Conservation (phyloP, 2,329 filamentous ascomycete genomes). For the Metarhizium brunneum region DNA sequence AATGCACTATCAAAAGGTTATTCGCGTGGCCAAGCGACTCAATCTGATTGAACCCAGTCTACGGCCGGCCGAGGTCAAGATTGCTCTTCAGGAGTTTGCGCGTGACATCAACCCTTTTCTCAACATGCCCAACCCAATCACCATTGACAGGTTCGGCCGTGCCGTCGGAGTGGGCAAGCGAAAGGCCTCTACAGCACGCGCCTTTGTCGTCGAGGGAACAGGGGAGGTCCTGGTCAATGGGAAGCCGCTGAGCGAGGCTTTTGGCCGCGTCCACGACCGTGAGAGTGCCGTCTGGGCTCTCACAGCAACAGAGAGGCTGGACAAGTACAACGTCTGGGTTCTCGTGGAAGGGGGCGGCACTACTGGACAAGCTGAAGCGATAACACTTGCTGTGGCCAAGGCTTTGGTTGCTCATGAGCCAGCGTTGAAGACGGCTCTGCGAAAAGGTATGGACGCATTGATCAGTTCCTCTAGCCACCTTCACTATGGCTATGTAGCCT, state of each 20-base stretch:
- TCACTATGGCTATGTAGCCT: background rate
- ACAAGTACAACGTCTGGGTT: constrained; percentile 97
- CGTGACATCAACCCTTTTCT: constrained; percentile 64
- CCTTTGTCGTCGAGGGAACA: constrained; percentile 84
- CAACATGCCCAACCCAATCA: constrained; percentile 51
- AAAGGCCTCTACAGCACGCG: constrained; percentile 79
- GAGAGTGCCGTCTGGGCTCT: constrained; percentile 92
- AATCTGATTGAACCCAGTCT: constrained; percentile 77
- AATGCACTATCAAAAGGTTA: constrained; percentile 68
- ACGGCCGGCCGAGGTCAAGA: constrained; percentile 59
- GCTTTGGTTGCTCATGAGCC: constrained; percentile 88
- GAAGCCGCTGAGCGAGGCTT: constrained; percentile 70
- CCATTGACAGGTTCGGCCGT: constrained; percentile 68
- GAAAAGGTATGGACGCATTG: constrained; percentile 61
- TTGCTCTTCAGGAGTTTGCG: constrained; percentile 60
- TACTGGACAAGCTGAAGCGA: constrained; percentile 90
- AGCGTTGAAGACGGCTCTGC: constrained; percentile 74
- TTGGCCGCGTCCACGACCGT: constrained; percentile 82
- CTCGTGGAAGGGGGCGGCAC: constrained; percentile 77
- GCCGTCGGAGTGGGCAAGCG: constrained; percentile 74
- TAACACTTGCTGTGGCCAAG: constrained; percentile 83
- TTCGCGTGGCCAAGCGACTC: constrained; percentile 67
- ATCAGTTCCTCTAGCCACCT: background rate
- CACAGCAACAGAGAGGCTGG: constrained; percentile 69
- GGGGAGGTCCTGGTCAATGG: constrained; percentile 88